A percentile compares a stretch with the other conserved stretches of the same genome.
phyloP scores from a whole-genome alignment of 1,284 basidiomycete genomes.

The Meripilus lineatus region DNA sequence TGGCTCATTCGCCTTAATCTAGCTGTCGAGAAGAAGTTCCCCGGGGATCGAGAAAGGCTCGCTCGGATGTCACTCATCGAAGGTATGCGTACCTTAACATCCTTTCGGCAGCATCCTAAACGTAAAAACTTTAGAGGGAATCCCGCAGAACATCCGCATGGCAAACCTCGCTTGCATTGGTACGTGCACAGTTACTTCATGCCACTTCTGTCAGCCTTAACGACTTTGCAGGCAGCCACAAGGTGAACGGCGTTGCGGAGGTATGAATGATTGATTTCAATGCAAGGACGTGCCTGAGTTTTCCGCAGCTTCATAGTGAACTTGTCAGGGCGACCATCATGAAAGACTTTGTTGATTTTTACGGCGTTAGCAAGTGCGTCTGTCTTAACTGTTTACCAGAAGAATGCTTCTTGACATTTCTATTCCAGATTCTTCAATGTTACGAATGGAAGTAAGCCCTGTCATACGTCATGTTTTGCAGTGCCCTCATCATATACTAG shows the following conservation, averaged over 20 bases:
- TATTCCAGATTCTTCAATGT: conserved; percentile 66
- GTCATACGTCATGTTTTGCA: conserved; percentile 7
- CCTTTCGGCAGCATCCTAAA: background rate
- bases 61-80: conserved; percentile 88
- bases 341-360: conserved; percentile 89
- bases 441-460: conserved; percentile 74
- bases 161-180: conserved; percentile 78
- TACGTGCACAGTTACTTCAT: conserved; percentile 23
- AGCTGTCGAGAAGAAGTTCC: conserved; percentile 87
- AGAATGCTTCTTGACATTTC: background rate
- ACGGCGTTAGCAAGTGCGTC: conserved; percentile 68
- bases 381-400: background rate
- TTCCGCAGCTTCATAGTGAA: conserved; percentile 60
- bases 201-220: background rate
- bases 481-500: conserved; percentile 28
- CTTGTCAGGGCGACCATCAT: conserved; percentile 76
- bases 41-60: conserved; percentile 76
- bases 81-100: conserved; percentile 35
- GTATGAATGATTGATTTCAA: conserved; percentile 16
- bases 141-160: conserved; percentile 85
- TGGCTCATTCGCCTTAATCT: conserved; percentile 23
- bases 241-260: conserved; percentile 95
- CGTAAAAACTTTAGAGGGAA: conserved; percentile 51
- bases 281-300: background rate
- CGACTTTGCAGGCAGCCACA: conserved; percentile 55